Conservation (phyloP, 2,329 filamentous ascomycete species). For the Colletotrichum echinochloae region DNA sequence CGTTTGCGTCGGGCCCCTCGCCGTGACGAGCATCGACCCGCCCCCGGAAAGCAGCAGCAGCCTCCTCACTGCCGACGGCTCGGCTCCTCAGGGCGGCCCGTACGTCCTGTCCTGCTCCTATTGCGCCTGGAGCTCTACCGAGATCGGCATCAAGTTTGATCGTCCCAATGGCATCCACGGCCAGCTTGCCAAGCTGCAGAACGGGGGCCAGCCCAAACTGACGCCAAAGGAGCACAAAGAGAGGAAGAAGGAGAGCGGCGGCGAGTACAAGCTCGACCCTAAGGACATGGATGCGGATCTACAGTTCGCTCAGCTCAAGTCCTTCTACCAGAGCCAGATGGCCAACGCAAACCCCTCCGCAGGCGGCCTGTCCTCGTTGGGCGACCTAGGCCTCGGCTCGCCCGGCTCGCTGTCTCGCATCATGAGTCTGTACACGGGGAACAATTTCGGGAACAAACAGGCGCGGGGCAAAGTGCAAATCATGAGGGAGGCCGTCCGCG, state of each 20-base stretch:
- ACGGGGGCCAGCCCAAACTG: constrained; percentile 66
- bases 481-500: constrained; percentile 83
- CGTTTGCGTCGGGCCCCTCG: constrained; percentile 83
- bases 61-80: constrained; percentile 58
- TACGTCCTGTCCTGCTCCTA: constrained; percentile 89
- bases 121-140: constrained; percentile 91
- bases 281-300: constrained; percentile 71
- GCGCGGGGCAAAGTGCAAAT: constrained; percentile 68
- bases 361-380: constrained; percentile 58
- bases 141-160: constrained; percentile 91
- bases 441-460: constrained; percentile 73
- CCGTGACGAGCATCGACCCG: constrained; percentile 77
- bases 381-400: constrained; percentile 74
- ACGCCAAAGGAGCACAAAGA: constrained; percentile 65
- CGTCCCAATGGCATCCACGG: constrained; percentile 87
- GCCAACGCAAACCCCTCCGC: constrained; percentile 68
- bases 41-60: constrained; percentile 53
- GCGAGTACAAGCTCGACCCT: constrained; percentile 56
- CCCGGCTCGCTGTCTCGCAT: constrained; percentile 87
- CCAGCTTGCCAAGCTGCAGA: constrained; percentile 80
- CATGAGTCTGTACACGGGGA: constrained; percentile 87
- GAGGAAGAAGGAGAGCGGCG: constrained; percentile 62
- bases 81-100: constrained; percentile 58
- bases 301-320: constrained; percentile 78
- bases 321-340: constrained; percentile 86